Conservation (phyloP, 371 early-diverging fungal species). For the Conidiobolus incongruus region DNA sequence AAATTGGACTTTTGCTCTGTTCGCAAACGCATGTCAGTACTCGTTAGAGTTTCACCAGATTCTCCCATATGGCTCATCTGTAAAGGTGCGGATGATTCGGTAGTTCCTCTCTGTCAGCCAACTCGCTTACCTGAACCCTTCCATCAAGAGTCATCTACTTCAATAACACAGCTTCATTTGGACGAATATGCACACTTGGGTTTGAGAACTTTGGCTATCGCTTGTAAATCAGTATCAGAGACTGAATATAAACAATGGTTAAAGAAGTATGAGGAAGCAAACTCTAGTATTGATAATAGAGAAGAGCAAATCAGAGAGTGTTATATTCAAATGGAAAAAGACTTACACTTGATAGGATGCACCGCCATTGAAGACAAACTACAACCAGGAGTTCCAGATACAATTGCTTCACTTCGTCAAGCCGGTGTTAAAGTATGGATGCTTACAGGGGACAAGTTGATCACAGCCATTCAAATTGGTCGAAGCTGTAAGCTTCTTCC, state of each 20-base stretch:
- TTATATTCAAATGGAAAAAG: constrained; percentile 3
- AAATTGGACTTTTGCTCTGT: constrained; percentile 39
- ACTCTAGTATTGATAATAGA: constrained; percentile 52
- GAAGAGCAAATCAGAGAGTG: constrained; percentile 51
- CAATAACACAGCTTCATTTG: constrained; percentile 14
- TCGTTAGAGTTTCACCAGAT: constrained; percentile 12
- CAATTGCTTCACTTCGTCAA: constrained; percentile 59
- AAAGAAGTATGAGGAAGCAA: constrained; percentile 45
- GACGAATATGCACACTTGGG: constrained; percentile 62
- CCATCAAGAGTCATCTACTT: not conserved
- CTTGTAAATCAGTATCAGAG: constrained; percentile 44
- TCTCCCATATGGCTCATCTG: constrained; percentile 30
- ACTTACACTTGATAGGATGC: constrained; percentile 47
- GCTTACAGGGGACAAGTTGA: constrained; percentile 97
- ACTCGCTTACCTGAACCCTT: not conserved
- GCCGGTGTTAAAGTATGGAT: constrained; percentile 95
- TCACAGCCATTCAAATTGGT: constrained; percentile 95
- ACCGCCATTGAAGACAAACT: constrained; percentile 89
- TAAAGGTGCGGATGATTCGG: constrained; percentile 51
- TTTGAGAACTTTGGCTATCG: constrained; percentile 71
- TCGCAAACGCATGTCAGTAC: constrained; percentile 48
- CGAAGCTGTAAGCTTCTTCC: constrained; percentile 54
- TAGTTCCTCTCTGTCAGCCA: not conserved
- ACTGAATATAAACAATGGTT: constrained; percentile 64
- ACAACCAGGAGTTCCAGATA: constrained; percentile 83